Evolutionary conservation across 139 green algal species (phyloP).

Genomic region (Micromonas pusilla): DNA sequence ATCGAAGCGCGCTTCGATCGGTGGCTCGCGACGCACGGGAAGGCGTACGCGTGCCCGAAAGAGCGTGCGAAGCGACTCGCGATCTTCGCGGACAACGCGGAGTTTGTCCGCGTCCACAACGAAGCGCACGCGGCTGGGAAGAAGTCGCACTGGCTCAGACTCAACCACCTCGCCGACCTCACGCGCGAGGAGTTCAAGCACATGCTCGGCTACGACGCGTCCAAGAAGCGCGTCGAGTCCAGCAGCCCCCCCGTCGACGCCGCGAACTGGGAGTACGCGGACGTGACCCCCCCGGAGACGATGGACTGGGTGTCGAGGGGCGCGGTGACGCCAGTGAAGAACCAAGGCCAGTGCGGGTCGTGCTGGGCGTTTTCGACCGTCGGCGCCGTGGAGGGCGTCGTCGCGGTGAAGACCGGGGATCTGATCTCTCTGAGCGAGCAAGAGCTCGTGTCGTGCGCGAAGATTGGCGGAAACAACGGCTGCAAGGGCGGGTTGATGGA

Average conservation of each 20-base stretch:
- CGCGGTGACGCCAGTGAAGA: constrained; percentile 87
- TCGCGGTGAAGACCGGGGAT: constrained; percentile 70
- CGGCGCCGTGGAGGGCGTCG: constrained; percentile 84
- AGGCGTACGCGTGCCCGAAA: constrained; percentile 8
- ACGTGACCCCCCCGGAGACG: constrained; percentile 40
- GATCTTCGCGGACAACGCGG: constrained; percentile 76
- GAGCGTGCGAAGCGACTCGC: constrained; percentile 39
- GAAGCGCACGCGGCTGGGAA: constrained; percentile 23
- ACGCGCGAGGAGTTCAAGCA: constrained; percentile 75
- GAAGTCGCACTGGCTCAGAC: constrained; percentile 52
- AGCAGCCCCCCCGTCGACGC: background rate
- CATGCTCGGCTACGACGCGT: constrained; percentile 45
- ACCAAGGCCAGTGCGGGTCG: constrained; percentile 83
- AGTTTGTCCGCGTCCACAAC: constrained; percentile 72
- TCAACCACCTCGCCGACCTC: constrained; percentile 80
- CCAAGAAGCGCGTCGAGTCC: background rate
- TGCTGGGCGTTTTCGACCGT: constrained; percentile 96
- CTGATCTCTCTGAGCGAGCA: constrained; percentile 84
- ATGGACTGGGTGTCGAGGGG: constrained; percentile 75
- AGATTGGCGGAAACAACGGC: constrained; percentile 49
- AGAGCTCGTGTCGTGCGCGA: constrained; percentile 82
- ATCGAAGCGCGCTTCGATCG: constrained; percentile 5
- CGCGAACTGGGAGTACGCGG: constrained; percentile 26
- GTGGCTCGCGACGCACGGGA: constrained; percentile 15
- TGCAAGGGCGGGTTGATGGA: constrained; percentile 93